A percentile compares a stretch with the other conserved stretches of the same genome.
phyloP scores from a whole-genome alignment of 768 basidiomycete genomes.

The Dendrothele bispora region DNA sequence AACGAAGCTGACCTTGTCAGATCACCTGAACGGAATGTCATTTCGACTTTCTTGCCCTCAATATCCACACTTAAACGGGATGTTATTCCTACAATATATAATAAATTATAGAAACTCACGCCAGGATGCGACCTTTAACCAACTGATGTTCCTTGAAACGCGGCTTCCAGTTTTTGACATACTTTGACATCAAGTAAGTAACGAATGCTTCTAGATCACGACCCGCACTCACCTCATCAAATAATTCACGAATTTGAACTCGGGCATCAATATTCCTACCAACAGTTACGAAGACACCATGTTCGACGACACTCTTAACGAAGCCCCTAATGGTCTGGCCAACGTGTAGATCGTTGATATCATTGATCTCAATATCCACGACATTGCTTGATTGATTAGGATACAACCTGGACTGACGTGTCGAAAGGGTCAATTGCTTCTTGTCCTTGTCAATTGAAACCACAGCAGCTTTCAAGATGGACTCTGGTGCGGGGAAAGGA shows the following conservation, averaged over 20 bases:
- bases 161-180: conserved; percentile 93
- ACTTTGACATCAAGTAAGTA: conserved; percentile 46
- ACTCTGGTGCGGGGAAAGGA: conserved; percentile 60
- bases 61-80: conserved; percentile 56
- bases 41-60: conserved; percentile 79
- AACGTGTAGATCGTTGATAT: conserved; percentile 59
- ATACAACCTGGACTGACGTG: conserved; percentile 68
- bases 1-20: conserved; percentile 40
- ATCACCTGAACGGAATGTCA: conserved; percentile 80
- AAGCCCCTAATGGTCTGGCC: conserved; percentile 86
- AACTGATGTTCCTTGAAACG: conserved; percentile 79
- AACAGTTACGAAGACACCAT: conserved; percentile 87
- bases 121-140: conserved; percentile 82
- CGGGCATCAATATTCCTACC: conserved; percentile 85
- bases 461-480: conserved; percentile 70
- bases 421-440: conserved; percentile 77
- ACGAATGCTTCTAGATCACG: background rate
- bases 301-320: conserved; percentile 82
- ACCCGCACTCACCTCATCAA: conserved; percentile 69
- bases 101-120: conserved; percentile 41
- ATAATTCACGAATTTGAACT: conserved; percentile 91
- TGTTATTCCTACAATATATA: background rate
- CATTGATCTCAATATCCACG: conserved; percentile 68
- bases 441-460: conserved; percentile 65
- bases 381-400: conserved; percentile 49